phyloP scores from a whole-genome alignment of 768 basidiomycete species.

The Naganishia friedmannii region DNA sequence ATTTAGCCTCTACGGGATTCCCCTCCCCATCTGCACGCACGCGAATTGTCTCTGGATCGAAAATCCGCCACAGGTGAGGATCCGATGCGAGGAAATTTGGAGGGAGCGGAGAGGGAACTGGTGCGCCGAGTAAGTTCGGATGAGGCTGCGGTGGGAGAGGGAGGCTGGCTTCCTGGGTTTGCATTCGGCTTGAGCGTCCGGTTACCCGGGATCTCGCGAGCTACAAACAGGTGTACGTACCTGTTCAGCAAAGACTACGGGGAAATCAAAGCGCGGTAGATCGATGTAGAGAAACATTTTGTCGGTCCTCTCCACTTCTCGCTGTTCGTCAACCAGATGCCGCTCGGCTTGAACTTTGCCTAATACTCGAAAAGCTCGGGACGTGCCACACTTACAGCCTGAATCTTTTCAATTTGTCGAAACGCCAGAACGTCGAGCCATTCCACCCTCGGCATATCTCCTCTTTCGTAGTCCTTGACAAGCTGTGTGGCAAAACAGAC shows the following conservation, averaged over 20 bases:
- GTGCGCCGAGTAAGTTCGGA: constrained; percentile 28
- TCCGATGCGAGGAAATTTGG: constrained; percentile 60
- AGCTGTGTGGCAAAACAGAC: constrained; percentile 32
- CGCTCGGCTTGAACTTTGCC: too few species aligned
- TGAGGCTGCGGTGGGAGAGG: constrained; percentile 42
- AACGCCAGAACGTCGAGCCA: constrained; percentile 94
- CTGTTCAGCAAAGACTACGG: constrained; percentile 89
- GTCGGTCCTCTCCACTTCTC: constrained; percentile 84
- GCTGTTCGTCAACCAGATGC: constrained; percentile 57
- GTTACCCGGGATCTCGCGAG: too few species aligned
- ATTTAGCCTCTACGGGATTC: constrained; percentile 97
- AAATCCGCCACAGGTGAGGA: constrained; percentile 74
- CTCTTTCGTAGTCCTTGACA: constrained; percentile 93
- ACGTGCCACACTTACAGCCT: constrained; percentile 62
- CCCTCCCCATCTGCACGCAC: constrained; percentile 54
- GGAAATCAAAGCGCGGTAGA: constrained; percentile 93
- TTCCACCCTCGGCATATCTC: constrained; percentile 87
- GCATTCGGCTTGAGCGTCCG: too few species aligned
- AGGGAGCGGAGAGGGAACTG: constrained; percentile 37
- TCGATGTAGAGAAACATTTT: constrained; percentile 96
- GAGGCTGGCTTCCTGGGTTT: constrained; percentile 40
- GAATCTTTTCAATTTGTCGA: constrained; percentile 90
- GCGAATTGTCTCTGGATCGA: constrained; percentile 83
- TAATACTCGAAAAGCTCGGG: not conserved
- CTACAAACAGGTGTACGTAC: constrained; percentile 59